These are phyloP conservation scores for Trypanosoma grayi DNA, from an alignment of 208 protist genomes.

Conservation along the genomic window DNA sequence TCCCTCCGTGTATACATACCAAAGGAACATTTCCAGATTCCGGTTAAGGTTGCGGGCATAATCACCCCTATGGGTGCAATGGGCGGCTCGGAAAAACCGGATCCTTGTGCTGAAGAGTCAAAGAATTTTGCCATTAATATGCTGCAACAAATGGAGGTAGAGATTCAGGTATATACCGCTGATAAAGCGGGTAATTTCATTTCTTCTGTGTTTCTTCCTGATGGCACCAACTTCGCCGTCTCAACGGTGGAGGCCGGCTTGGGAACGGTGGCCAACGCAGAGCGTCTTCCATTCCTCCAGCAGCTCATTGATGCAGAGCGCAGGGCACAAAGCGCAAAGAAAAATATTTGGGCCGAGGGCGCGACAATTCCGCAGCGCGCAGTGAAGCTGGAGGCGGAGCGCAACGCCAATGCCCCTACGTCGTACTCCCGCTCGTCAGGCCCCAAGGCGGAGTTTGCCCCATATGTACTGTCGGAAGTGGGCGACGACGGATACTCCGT, in stretches of 20 bases:
- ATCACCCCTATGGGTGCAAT: slow-evolving; percentile 68
- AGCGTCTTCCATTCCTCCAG: slow-evolving; percentile 65
- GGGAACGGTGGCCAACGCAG: slow-evolving; percentile 74
- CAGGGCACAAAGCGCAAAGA: slow-evolving; percentile 47
- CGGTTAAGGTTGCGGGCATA: slow-evolving; percentile 79
- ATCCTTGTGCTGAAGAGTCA: slow-evolving; percentile 74
- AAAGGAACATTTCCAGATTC: slow-evolving; percentile 87
- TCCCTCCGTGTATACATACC: slow-evolving; percentile 87
- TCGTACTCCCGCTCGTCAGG: slow-evolving; percentile 37
- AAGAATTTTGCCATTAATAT: slow-evolving; percentile 64
- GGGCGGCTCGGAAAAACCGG: slow-evolving; percentile 29
- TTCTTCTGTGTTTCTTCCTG: slow-evolving; percentile 45
- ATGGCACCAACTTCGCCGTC: slow-evolving; percentile 73
- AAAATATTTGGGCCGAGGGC: slow-evolving; percentile 56
- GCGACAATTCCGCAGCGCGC: slow-evolving; percentile 60
- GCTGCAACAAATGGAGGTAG: slow-evolving; percentile 78
- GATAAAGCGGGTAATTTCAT: slow-evolving; percentile 90
- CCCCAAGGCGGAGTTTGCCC: slow-evolving; percentile 41
- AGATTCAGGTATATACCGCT: slow-evolving; percentile 79
- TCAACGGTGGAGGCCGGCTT: slow-evolving; percentile 69
- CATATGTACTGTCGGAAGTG: slow-evolving; percentile 64
- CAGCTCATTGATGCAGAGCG: slow-evolving; percentile 72
- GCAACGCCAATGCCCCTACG: slow-evolving; percentile 33
- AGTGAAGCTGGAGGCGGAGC: slow-evolving; percentile 60
- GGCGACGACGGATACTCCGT: slow-evolving; percentile 71